These are phyloP conservation scores for Kluyveromyces sp. DNA, from an alignment of 1,139 yeast genomes.

Conservation along the genomic window DNA sequence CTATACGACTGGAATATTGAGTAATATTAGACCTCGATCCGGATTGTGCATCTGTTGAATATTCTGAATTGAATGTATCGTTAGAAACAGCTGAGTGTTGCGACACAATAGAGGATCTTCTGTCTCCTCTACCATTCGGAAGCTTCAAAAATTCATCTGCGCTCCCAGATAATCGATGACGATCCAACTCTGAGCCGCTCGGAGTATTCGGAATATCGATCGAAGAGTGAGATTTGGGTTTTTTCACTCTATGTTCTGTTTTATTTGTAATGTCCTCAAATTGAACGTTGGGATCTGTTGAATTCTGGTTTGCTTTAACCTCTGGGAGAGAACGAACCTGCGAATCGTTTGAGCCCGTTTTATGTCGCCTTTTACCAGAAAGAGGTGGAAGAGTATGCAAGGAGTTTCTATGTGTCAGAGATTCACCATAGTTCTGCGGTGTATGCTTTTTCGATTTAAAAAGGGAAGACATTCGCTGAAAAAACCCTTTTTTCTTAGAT, in stretches of 20 bases:
- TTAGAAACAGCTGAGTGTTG: conserved; percentile 56
- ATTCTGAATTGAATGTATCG: conserved; percentile 38
- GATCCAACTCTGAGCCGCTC: conserved; percentile 17
- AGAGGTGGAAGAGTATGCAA: neutral
- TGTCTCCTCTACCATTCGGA: conserved; percentile 28
- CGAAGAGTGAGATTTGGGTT: conserved; percentile 23
- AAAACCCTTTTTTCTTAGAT: conserved; percentile 8
- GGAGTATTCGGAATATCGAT: conserved; percentile 23
- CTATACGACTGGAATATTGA: conserved; percentile 11
- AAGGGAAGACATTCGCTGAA: conserved; percentile 8
- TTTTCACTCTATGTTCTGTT: conserved; percentile 15
- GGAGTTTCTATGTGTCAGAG: neutral
- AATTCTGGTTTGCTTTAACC: neutral
- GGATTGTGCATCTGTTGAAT: conserved; percentile 30
- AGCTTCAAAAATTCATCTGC: conserved; percentile 7
- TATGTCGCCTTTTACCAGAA: conserved; percentile 8
- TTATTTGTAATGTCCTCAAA: conserved; percentile 1
- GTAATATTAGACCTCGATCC: conserved; percentile 16
- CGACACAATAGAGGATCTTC: conserved; percentile 64
- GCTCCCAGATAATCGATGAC: conserved; percentile 8
- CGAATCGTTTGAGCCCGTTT: conserved; percentile 7
- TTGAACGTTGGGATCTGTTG: conserved; percentile 4
- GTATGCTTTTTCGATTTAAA: conserved; percentile 9
- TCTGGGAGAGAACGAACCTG: conserved; percentile 2
- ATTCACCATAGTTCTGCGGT: neutral